Percentiles rank a stretch among this genome's conserved stretches.
These are phyloP conservation scores for Fagopyrum esculentum DNA, from an alignment of 148 eudicot genomes.

Conservation along the genomic window DNA sequence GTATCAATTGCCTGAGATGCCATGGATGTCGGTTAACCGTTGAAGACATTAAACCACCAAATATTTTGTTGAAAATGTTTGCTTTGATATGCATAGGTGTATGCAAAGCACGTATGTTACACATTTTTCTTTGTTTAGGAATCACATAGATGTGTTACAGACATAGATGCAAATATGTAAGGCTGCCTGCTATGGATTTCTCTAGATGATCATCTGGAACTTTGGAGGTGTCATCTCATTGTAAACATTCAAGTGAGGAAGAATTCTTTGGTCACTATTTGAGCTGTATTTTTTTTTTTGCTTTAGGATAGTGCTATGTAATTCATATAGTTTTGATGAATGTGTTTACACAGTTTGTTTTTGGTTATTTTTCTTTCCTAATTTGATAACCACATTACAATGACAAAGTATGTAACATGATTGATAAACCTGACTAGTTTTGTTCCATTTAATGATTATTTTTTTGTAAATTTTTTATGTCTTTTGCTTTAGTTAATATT, in stretches of 20 bases:
- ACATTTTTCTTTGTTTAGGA: conserved; percentile 1
- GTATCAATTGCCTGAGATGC: background rate
- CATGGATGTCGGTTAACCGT: conserved; percentile 3
- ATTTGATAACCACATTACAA: background rate
- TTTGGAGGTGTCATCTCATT: background rate
- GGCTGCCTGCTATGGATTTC: background rate
- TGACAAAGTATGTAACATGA: too few relatives aligned
- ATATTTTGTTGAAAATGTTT: background rate
- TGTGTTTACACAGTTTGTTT: background rate
- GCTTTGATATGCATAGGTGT: background rate
- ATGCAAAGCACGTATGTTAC: background rate
- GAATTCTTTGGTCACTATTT: background rate
- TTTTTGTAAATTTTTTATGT: too few relatives aligned
- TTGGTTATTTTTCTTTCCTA: background rate
- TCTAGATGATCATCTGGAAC: background rate
- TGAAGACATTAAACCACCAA: background rate
- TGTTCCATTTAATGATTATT: too few relatives aligned
- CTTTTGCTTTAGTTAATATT: too few relatives aligned
- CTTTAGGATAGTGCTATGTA: background rate
- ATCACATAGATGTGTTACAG: background rate
- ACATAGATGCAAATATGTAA: conserved; percentile 8
- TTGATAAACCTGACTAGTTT: too few relatives aligned
- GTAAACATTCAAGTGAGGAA: conserved; percentile 6
- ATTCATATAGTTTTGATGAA: background rate
- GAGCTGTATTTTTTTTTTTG: background rate